A percentile compares a stretch with the other conserved stretches of the same genome.
Evolutionary conservation across 768 basidiomycete genomes (phyloP).

Genomic region (Cubamyces lactineus): DNA sequence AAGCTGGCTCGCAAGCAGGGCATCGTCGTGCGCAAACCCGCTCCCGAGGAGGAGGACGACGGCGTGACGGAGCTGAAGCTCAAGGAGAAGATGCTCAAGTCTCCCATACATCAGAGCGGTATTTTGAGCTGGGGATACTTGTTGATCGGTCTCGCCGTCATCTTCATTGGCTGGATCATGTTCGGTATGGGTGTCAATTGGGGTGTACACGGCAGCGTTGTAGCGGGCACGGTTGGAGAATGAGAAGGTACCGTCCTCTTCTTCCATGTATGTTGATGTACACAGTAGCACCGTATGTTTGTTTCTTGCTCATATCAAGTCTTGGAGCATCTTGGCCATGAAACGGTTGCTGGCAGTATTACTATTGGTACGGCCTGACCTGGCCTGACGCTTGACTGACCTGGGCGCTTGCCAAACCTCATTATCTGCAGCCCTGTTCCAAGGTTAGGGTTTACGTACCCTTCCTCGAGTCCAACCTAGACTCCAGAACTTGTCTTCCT

Average conservation of each 20-base stretch:
- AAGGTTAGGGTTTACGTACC: no score
- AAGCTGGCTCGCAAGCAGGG: constrained; percentile 31
- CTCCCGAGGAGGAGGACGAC: constrained; percentile 25
- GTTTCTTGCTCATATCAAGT: neutral
- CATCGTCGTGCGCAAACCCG: constrained; percentile 19
- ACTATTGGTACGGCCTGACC: no score
- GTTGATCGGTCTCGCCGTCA: constrained; percentile 30
- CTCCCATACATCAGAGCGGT: constrained; percentile 24
- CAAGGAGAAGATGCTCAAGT: constrained; percentile 39
- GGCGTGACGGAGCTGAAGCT: constrained; percentile 28
- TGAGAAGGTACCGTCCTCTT: constrained; percentile 1
- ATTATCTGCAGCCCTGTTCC: no score
- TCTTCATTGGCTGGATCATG: constrained; percentile 45
- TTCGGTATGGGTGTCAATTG: constrained; percentile 46
- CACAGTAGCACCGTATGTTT: neutral
- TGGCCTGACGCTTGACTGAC: no score
- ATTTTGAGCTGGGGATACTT: constrained; percentile 30
- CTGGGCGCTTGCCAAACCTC: no score
- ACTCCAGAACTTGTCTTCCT: no score
- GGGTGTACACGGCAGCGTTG: constrained; percentile 44
- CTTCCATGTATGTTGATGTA: neutral
- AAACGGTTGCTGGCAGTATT: no score
- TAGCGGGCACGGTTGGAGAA: constrained; percentile 35
- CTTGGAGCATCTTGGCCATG: no score
- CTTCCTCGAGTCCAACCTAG: no score